Base-by-base conservation (phyloP, 495 filamentous ascomycete species). In the Hapsidospora chrysogenum region DNA sequence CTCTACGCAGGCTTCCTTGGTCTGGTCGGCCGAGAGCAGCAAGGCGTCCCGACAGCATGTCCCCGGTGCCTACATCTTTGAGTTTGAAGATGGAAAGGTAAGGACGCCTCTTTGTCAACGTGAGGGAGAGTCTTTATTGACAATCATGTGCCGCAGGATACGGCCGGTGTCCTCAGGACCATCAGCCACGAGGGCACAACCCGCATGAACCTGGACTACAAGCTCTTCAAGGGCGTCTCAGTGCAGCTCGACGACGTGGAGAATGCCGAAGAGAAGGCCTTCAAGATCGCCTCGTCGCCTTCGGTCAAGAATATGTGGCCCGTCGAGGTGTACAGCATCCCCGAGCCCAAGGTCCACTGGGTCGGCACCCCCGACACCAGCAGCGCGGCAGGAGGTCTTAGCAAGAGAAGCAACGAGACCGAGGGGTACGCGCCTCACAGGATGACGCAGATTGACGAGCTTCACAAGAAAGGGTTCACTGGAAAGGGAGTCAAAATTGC, bases 381-480 rank as follows among this genome's bases (percentile, higher is more conserved):
- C 35, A 28, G 51, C 31, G n/a, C n/a, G n/a, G 48, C 40, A 50
- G 36, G 32, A 57, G 41, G 42, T n/a, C n/a, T n/a, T n/a, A n/a
- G n/a, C n/a, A n/a, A n/a, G n/a, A n/a, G n/a, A n/a, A n/a, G n/a
- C n/a, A n/a, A n/a, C n/a, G n/a, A n/a, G n/a, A n/a, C n/a, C n/a
- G n/a, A n/a, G n/a, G n/a, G n/a, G n/a, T 67, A 60, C 43, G 41
- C 46, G 8, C 47, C 63, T 0, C 63, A 67, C 21, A 34, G 60
- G 26, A 63, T 63, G 58, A 64, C 60, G 19, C 60, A 65, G 43
- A 59, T 67, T 25, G 57, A 64, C 47, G 56, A 57, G 53, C 54
- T 67, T 36, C 52, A 47, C 25, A 57, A 56, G 22, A 43, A 56
- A 18, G 63, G 58, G 4, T 40, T 56, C 36, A 60, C 47, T 4